Evolutionary conservation across 2,329 filamentous ascomycete genomes (phyloP).

Genomic region (Phialocephala subalpina): DNA sequence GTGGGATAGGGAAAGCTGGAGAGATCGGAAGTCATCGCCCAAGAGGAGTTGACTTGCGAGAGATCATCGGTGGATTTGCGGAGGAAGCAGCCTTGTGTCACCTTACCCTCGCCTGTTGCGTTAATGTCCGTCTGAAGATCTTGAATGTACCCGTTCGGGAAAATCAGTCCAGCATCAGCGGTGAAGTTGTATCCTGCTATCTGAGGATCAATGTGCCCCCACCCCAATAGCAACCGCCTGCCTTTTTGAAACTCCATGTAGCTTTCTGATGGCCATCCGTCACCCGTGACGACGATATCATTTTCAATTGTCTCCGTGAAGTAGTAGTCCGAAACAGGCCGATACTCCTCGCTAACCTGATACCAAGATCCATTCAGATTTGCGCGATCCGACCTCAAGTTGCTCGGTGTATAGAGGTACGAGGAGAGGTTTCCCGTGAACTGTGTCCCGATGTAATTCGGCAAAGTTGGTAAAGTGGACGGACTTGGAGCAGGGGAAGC

Average conservation of each 20-base stretch:
- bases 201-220: constrained; percentile 64
- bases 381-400: constrained; percentile 57
- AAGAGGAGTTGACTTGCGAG: constrained; percentile 58
- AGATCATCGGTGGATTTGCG: constrained; percentile 49
- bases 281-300: constrained; percentile 53
- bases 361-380: constrained; percentile 69
- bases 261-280: constrained; percentile 71
- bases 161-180: constrained; percentile 59
- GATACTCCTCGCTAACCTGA: constrained; percentile 47
- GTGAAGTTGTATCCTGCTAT: constrained; percentile 62
- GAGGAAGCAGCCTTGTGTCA: constrained; percentile 63
- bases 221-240: constrained; percentile 62
- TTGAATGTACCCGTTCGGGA: constrained; percentile 54
- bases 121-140: constrained; percentile 45
- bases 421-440: constrained; percentile 56
- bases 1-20: constrained; percentile 41
- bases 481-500: constrained; percentile 51
- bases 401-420: constrained; percentile 61
- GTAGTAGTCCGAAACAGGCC: constrained; percentile 62
- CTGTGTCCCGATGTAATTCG: constrained; percentile 54
- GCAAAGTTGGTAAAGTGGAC: constrained; percentile 51
- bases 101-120: constrained; percentile 47
- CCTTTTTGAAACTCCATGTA: constrained; percentile 62
- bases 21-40: constrained; percentile 51
- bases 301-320: constrained; percentile 41